Base-by-base conservation (phyloP, 2,329 filamentous ascomycete species). In the Exserohilum rostratum region DNA sequence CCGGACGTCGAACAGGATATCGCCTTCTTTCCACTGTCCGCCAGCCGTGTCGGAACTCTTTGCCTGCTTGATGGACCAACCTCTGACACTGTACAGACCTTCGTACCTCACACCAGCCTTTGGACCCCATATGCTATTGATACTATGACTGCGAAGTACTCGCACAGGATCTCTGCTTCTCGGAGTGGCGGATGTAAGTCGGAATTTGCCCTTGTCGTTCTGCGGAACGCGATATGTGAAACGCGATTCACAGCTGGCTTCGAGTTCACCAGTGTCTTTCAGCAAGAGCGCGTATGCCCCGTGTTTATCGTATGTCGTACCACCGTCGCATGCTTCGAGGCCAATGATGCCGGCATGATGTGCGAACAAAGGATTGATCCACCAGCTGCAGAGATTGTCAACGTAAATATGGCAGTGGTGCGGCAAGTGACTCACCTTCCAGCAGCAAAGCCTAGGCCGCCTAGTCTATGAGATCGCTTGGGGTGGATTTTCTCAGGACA, bases 271-370 rank as follows among this genome's bases (percentile, higher is more conserved):
- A 3, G 64, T 58, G 6, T 72, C 75, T 5, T 73, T 75, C 48
- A 82, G 62, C 0, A 82, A 61, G 6, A 82, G 50, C 2, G 80
- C 80, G 54, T 81, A 82, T 5, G 78, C 79, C 6, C 76, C 77
- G 20, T 73, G 46, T 15, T 69, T 67, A 56, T 81, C 76, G 22
- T 67, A 72, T 6, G 76, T 76, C 25, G 80, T 77, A 3, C 79
- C 75, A 12, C 78, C 78, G 13, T 77, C 68, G 1, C 73, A 65
- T n/a, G 73, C 70, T 15, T 70, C 69, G 27, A 72, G 67, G 50
- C 80, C 78, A 53, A 82, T 79, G 42, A 82, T 81, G 37, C 80
- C 79, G 42, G 74, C 79, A 29, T 76, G 73, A 38, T 77, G 76
- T 6, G 80, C 80, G 54, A 81, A 81, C 12, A 80, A 64, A 20